These are phyloP conservation scores for Hysterium pulicare DNA, from an alignment of 2,329 filamentous ascomycete genomes.

Conservation along the genomic window DNA sequence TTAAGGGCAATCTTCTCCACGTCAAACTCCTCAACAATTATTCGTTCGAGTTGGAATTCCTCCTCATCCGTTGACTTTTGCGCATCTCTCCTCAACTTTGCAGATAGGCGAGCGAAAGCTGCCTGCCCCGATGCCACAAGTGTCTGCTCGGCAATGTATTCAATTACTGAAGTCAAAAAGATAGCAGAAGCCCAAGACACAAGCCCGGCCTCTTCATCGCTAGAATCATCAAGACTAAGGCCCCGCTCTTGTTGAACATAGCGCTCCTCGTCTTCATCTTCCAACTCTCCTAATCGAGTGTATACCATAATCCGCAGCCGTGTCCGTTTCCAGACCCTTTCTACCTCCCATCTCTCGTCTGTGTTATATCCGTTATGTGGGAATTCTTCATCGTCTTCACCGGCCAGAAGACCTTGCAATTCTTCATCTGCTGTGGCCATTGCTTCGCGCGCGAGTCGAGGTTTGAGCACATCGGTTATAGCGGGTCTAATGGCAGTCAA, in stretches of 20 bases:
- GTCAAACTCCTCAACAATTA: constrained; percentile 85
- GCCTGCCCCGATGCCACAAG: constrained; percentile 84
- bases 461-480: constrained; percentile 81
- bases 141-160: constrained; percentile 89
- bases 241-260: constrained; percentile 73
- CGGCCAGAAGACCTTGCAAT: constrained; percentile 81
- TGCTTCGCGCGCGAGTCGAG: constrained; percentile 80
- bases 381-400: constrained; percentile 56
- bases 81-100: constrained; percentile 37
- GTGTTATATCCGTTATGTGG: constrained; percentile 22
- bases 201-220: constrained; percentile 40
- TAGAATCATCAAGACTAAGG: constrained; percentile 53
- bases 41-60: constrained; percentile 58
- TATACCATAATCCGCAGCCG: constrained; percentile 97
- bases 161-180: constrained; percentile 90
- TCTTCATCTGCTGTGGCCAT: constrained; percentile 82
- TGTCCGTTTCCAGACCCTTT: constrained; percentile 90
- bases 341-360: constrained; percentile 74
- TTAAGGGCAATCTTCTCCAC: constrained; percentile 92
- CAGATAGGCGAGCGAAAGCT: constrained; percentile 62
- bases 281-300: constrained; percentile 91
- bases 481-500: constrained; percentile 74
- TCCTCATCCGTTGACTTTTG: constrained; percentile 45
- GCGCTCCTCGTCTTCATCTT: constrained; percentile 93
- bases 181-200: constrained; percentile 90